Evolutionary conservation across 1,139 yeast genomes (phyloP), one percentile per base, ranked within the genome.

Genomic region (Hemisphaericaspora xylanilytica): DNA sequence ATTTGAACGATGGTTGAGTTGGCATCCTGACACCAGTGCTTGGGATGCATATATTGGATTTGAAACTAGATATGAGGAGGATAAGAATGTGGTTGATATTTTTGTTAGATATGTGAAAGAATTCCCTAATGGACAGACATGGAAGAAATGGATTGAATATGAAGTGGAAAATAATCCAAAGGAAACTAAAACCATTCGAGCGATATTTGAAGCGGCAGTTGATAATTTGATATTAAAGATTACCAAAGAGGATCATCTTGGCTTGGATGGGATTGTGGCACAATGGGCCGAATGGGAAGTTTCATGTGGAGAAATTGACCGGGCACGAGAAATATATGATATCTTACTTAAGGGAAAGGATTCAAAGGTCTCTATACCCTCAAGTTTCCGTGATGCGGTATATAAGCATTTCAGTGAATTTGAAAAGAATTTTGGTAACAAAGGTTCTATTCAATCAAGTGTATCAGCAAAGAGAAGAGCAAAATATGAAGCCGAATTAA

Each of bases 241-340:
- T 6, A 21, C 35, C 9, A 40, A 43, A 4, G 39, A 36, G n/a
- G 58, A 57, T 11, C 61, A 58, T 31, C 36, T 28, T 1, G 33
- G 39, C 32, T 65, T 47, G 54, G 67, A 56, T 0, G 55, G 63
- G 1, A 53, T 70, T 1, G 45, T 69, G 3, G 51, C 54, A 14
- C 47, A 50, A 35, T 90, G 92, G 85, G 81, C 90, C 1, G 62
- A 67, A 31, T 89, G 89, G 88, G 97, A 90, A 54, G 70, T 76
- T 0, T 57, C 75, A 1, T 75, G 74, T 33, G 63, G 71, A 29
- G 94, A 87, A 51, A 63, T 63, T 53, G 89, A 83, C 39, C 68
- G 96, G 37, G 82, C 85, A 0, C 60, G 81, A 36, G 75, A 78
- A 10, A 73, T 90, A n/a, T 83, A 73, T 54, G 63, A 67, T 36